Base-by-base conservation (phyloP, 2,329 filamentous ascomycete genomes). In the Cytospora paraplurivora region DNA sequence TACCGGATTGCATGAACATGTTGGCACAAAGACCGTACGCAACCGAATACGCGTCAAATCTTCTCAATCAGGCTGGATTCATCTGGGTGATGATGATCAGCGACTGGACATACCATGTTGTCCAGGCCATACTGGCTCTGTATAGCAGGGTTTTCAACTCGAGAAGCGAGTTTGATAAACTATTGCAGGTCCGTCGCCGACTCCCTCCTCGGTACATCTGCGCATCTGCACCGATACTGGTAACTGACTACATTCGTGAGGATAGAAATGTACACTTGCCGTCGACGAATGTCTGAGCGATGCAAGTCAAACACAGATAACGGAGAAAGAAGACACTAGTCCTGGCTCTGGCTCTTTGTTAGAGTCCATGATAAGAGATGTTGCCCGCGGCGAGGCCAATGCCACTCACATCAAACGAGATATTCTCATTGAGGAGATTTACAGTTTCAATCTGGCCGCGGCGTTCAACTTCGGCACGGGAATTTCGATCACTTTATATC, bases 391-490 rank as follows among this genome's bases (percentile, higher is more conserved):
- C n/a, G 41, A 47, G n/a, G n/a, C n/a, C 2, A 2, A 47, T 47
- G 41, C 15, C 15, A 33, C 17, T 17, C 7, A 4, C 10, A 17
- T 13, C 7, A 7, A 17, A 53, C 13, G 21, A 53, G 21, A 53
- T 7, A 21, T 53, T 10, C 27, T 53, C 51, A 33, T 53, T 19
- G 51, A 53, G 10, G 51, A 53, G 10, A 11, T 53, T 33, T 53
- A 53, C 11, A 53, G 51, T 53, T 53, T 53, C 51, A 53, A 53
- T 33, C 21, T 53, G 17, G 51, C 51, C 15, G 51, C 51, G 12
- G 34, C 34, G 17, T 53, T 53, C 51, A 53, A 53, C 11, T 53
- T 53, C n/a, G 51, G 51, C 21, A 53, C 34, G 2, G 34, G 27
- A 7, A 53, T 53, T 21, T 53, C 51, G 10, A 35, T 53, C 27